phyloP scores from a whole-genome alignment of 1,139 yeast genomes.

The Sugiyamaella grinbergsii region DNA sequence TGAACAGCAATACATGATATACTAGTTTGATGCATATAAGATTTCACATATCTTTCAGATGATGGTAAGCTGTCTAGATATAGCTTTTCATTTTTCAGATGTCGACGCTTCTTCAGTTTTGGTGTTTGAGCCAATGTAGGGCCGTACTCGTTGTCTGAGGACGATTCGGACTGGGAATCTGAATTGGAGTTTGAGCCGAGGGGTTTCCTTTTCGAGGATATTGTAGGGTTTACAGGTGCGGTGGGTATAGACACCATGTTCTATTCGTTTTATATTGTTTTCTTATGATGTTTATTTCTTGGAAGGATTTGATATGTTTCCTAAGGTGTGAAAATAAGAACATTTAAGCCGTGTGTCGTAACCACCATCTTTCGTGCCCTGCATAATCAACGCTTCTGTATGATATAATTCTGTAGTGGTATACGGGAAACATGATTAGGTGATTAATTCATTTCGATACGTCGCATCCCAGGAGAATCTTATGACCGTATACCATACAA shows the following conservation, averaged over 20 bases:
- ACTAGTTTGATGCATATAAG: constrained; percentile 39
- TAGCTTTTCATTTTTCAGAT: constrained; percentile 20
- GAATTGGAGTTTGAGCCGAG: neutral
- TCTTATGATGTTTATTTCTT: no score
- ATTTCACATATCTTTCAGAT: constrained; percentile 28
- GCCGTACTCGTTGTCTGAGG: constrained; percentile 7
- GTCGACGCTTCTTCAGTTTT: constrained; percentile 21
- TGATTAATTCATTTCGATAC: no score
- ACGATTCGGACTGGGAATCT: constrained; percentile 1
- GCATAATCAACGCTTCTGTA: no score
- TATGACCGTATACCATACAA: no score
- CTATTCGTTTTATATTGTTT: no score
- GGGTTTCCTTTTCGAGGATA: neutral
- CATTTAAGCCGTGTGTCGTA: no score
- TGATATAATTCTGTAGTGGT: no score
- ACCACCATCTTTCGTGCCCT: no score
- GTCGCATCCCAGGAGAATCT: no score
- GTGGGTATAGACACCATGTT: neutral
- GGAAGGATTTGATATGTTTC: no score
- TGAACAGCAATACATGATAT: constrained; percentile 31
- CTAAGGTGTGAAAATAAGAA: no score
- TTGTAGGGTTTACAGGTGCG: neutral
- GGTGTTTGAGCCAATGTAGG: constrained; percentile 9
- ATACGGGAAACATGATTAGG: no score
- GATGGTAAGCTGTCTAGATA: constrained; percentile 24